phyloP scores from a whole-genome alignment of 179 eudicot species.

The Camellia oleifera region DNA sequence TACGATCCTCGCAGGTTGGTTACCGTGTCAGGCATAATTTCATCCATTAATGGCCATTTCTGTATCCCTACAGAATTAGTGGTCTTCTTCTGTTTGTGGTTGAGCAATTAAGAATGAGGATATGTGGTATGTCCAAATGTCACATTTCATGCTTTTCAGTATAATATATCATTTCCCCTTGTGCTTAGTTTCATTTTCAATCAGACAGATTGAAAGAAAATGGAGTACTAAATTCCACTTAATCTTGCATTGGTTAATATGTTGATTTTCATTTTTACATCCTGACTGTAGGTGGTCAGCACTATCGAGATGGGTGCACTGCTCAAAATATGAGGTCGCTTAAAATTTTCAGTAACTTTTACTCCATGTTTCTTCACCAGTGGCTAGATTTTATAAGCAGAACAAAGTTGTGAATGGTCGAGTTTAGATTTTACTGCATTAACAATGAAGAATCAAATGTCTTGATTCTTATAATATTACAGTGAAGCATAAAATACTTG shows the following conservation, averaged over 20 bases:
- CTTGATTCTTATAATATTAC: too few relatives aligned
- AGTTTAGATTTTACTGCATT: too few relatives aligned
- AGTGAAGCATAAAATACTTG: too few relatives aligned
- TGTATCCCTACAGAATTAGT: neutral
- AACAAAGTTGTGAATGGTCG: too few relatives aligned
- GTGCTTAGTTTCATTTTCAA: conserved; percentile 11
- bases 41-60: neutral
- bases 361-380: neutral
- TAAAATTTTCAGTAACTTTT: neutral
- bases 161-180: conserved; percentile 22
- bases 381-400: neutral
- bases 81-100: neutral
- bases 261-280: too few relatives aligned
- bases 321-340: conserved; percentile 43
- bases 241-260: too few relatives aligned
- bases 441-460: too few relatives aligned
- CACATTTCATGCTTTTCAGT: neutral
- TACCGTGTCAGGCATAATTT: neutral
- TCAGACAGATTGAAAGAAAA: too few relatives aligned
- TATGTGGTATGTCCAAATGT: neutral
- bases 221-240: too few relatives aligned
- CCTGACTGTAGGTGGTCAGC: too few relatives aligned
- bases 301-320: too few relatives aligned
- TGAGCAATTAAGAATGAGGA: neutral
- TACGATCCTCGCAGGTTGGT: too few relatives aligned